These are phyloP conservation scores for Diaporthe caulivora DNA, from an alignment of 2,329 filamentous ascomycete genomes.

Conservation along the genomic window DNA sequence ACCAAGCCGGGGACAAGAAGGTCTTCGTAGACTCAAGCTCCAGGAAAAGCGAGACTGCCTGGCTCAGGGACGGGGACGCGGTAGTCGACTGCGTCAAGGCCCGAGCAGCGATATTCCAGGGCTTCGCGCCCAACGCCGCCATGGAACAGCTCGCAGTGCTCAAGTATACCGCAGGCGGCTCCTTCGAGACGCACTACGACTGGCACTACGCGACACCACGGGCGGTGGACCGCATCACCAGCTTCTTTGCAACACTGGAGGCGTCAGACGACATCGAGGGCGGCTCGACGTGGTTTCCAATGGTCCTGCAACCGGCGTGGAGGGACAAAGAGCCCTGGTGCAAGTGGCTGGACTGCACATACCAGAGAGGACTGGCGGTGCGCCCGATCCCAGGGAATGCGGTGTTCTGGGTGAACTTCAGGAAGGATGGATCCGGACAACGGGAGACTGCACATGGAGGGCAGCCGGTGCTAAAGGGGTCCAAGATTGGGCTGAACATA, in stretches of 20 bases:
- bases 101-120: conserved; percentile 17
- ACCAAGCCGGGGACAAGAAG: not conserved
- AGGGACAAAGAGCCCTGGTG: conserved; percentile 23
- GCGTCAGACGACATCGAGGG: conserved; percentile 25
- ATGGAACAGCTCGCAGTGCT: conserved; percentile 31
- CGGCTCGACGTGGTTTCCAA: conserved; percentile 36
- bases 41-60: conserved; percentile 28
- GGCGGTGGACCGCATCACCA: conserved; percentile 21
- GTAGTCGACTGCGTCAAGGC: conserved; percentile 22
- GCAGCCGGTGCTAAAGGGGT: conserved; percentile 61
- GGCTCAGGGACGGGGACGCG: conserved; percentile 13
- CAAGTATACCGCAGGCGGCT: conserved; percentile 17
- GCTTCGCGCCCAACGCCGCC: conserved; percentile 20
- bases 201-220: conserved; percentile 13
- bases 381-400: conserved; percentile 64
- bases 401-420: conserved; percentile 70
- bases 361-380: conserved; percentile 56
- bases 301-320: conserved; percentile 28
- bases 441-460: conserved; percentile 69
- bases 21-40: not conserved
- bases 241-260: conserved; percentile 29
- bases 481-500: conserved; percentile 68
- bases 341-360: conserved; percentile 31
- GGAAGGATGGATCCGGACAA: conserved; percentile 59
- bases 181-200: conserved; percentile 29